Evolutionary conservation across 192 early-diverging fungal genomes (phyloP), one percentile per base, ranked within the genome.

Genomic region (Neocallimastix lanati): DNA sequence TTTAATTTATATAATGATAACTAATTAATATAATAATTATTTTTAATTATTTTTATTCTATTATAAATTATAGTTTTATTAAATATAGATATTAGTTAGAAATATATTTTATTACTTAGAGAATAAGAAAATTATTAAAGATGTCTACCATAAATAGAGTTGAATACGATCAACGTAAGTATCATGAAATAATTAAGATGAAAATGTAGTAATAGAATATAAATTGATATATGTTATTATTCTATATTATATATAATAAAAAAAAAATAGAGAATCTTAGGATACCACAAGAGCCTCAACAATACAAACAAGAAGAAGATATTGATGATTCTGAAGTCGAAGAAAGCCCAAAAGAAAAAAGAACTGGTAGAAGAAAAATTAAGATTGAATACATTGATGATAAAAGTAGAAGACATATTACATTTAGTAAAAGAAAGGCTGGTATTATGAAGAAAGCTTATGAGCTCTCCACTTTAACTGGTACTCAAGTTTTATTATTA

Each of bases 361-460:
- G 92, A 7, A 85, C 91, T 33, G 94, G 95, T 6, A 89, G 96
- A 77, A 89, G 96, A 83, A 96, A 96, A 85, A 96, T 98, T 85
- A 95, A 95, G 84, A 98, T 98, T 83, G 94, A 96, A 82, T 96
- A 93, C 80, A 98, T 98, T 77, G 92, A 94, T 77, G 96, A 96
- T 84, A 96, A 96, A 86, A 92, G 90, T 78, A 86, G 95, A 80
- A 91, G 96, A 77, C 95, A 96, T 83, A 96, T 96, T 81, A 96
- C 96, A 5, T 97, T 98, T 81, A 92, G 90, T 82, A 98, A 98
- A 84, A 90, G 96, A 82, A 96, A 96, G 84, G 93, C 95, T 18
- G 96, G 96, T 76, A 96, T 98, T 82, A 96, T 98, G 96, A 98
- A 98, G 86, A 98, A 98, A 91, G 96, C 95, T 11, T 96, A 93